Evolutionary conservation across 2,329 filamentous ascomycete genomes (phyloP).

Genomic region (Macrophomina tecta): DNA sequence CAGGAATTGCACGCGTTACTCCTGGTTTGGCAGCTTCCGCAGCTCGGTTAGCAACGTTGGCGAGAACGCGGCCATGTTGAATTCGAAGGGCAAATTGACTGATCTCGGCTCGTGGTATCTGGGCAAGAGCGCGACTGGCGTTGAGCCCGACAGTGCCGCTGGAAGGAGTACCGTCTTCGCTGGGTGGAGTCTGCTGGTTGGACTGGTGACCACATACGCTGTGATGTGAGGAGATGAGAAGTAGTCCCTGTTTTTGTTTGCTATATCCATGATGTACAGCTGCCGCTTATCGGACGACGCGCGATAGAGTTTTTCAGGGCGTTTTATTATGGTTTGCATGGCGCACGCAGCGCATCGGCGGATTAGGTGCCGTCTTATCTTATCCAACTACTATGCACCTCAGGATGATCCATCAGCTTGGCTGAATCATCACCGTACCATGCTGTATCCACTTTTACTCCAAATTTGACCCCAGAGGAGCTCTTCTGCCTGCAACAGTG

Average conservation of each 20-base stretch:
- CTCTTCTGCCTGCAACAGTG: neutral
- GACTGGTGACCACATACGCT: constrained; percentile 19
- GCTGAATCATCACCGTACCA: neutral
- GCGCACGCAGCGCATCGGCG: neutral
- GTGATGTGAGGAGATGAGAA: constrained; percentile 11
- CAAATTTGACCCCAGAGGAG: neutral
- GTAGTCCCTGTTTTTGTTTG: neutral
- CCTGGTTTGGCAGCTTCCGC: constrained; percentile 78
- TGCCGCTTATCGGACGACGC: neutral
- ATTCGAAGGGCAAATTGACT: constrained; percentile 70
- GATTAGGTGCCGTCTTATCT: neutral
- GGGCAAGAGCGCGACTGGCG: constrained; percentile 54
- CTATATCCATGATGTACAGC: neutral
- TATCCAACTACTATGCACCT: neutral
- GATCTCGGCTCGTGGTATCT: constrained; percentile 81
- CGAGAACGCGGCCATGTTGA: constrained; percentile 73
- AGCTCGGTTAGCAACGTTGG: constrained; percentile 75
- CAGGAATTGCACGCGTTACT: constrained; percentile 69
- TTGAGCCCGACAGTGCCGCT: constrained; percentile 42
- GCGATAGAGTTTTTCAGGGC: constrained; percentile 7
- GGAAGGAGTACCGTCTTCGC: constrained; percentile 25
- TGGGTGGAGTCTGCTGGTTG: constrained; percentile 30
- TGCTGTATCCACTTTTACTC: neutral
- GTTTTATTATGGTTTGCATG: constrained; percentile 5
- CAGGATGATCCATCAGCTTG: neutral